Base-by-base conservation (phyloP, 345 rosid species). In the Salix brachista region DNA sequence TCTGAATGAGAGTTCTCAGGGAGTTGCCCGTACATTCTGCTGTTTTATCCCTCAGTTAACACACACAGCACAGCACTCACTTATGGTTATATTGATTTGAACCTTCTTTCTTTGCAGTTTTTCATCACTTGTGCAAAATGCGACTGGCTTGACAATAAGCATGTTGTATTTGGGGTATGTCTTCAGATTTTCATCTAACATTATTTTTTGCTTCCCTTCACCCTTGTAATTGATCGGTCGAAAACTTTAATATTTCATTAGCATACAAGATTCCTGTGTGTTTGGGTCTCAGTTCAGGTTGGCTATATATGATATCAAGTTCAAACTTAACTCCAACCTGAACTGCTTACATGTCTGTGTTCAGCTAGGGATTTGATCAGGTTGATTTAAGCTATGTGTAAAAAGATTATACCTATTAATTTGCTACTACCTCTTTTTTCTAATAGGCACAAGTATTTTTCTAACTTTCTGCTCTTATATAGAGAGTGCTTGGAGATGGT, bases 121-220 rank as follows among this genome's bases (percentile, higher is more conserved):
- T 96, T 96, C 75, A 75, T 96, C 78, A 90, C 97, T 3, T 96
- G 99, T 77, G 90, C 98, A 50, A 96, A 96, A 86, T 92, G 98
- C 34, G 99, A 96, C 81, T 96, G 99, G 98, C 99, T 96, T 52
- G 98, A 94, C 83, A 90, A 94, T 82, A 91, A 90, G 89, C 99
- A 92, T 75, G 97, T 92, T 17, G 97, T 96, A 77, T 96, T 94
- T 32, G 99, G 99, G 94, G 99, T 96, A 94, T 65, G 90, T 78
- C 75, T 65, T 83, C 48, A 17, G 52, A 65, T 58, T 72, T 25
- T 65, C 41, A 8, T 8, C 23, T 8, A 16, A 25, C 17, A 18
- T 8, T 21, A 18, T 19, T 36, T 37, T 61, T 41, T 16, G 19
- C 41, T 66, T 44, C 36, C 21, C 23, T 34, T 67, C 67, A 9